Evolutionary conservation across 2,329 filamentous ascomycete species (phyloP), one percentile per base, ranked within the genome.

Genomic region (Monosporascus sp.): DNA sequence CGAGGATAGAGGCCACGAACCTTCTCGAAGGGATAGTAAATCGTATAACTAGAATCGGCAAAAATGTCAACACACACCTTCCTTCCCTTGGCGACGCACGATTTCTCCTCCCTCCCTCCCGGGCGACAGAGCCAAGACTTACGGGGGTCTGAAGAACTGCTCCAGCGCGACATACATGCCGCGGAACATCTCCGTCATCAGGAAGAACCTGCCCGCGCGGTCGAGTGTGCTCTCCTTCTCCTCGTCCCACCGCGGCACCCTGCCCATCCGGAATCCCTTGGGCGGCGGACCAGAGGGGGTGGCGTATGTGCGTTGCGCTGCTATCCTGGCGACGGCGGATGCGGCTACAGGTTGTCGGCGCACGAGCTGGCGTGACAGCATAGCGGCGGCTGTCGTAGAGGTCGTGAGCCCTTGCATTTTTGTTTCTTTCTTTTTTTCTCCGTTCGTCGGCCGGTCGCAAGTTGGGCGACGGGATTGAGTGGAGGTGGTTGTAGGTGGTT

Each of bases 21-120:
- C 81, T 99, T 99, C 73, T 99, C 94, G 75, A 97, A 99, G 44
- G 94, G 94, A 71, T 99, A 99, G 80, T 85, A 96, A 69, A 99
- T 99, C 49, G 94, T 99, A 76, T 97, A 97, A 66, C 92, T 96
- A 59, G 55, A 56, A 41, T 54, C 48, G 54, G 26, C 22, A 31
- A 14, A 52, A 34, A 50, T 64, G 45, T 61, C 48, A 19, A 53
- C 49, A 31, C 7, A 14, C 7, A 6, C 40, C 31, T 49, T 24
- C 17, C 19, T 34, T 31, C 11, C 31, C 31, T 5, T 34, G 31
- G 11, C 5, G 1, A 11, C 31, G 31, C 31, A 34, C 4, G 31
- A 14, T 34, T 34, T 37, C 37, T 7, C 7, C 11, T 27, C 20
- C 3, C 27, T 20, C 14, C 19, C 17, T 4, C 11, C 24, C 11